Base-by-base conservation (phyloP, 2,329 filamentous ascomycete species). In the Diplocarpon mali region DNA sequence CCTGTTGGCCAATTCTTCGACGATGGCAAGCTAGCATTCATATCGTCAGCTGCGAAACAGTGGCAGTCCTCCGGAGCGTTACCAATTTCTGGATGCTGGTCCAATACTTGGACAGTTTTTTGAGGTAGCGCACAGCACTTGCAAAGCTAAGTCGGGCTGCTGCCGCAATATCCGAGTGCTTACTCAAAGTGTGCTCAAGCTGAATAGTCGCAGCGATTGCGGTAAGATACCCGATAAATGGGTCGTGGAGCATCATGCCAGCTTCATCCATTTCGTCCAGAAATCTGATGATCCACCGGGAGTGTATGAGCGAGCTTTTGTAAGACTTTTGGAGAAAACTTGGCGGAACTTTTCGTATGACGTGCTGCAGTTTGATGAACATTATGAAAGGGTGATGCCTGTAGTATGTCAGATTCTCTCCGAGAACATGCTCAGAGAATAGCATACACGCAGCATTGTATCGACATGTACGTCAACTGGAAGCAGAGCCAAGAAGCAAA, bases 331-430 rank as follows among this genome's bases (percentile, higher is more conserved):
- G 50, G 7, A 52, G 47, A 16, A 52, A 52, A 17, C 50, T 52
- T 30, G 50, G 50, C 2, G 50, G 50, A 12, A 52, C 50, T 38
- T 52, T 52, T 35, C 47, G 38, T 15, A 52, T 52, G 29, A 52
- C 47, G 36, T 49, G 47, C 30, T 52, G 43, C 5, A 52, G 14
- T 36, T 52, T 52, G n/a, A 50, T 52, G 38, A 52, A 52, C 50
- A 52, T 52, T n/a, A 52, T 50, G 30, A 52, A 52, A 2, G 50
- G 50, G 34, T 52, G 50, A 37, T 52, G 50, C 31, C 50, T 52
- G 28, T 35, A 20, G n/a, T 5, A 12, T 15, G 17, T 50, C 32
- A 46, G 40, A 16, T 16, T 9, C 10, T 24, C 35, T 30, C 14
- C 10, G 3, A 24, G 14, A 6, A 16, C 15, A 15, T 0, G 9